phyloP scores from a whole-genome alignment of 371 early-diverging fungal genomes.

The Rhizopus microsporus region DNA sequence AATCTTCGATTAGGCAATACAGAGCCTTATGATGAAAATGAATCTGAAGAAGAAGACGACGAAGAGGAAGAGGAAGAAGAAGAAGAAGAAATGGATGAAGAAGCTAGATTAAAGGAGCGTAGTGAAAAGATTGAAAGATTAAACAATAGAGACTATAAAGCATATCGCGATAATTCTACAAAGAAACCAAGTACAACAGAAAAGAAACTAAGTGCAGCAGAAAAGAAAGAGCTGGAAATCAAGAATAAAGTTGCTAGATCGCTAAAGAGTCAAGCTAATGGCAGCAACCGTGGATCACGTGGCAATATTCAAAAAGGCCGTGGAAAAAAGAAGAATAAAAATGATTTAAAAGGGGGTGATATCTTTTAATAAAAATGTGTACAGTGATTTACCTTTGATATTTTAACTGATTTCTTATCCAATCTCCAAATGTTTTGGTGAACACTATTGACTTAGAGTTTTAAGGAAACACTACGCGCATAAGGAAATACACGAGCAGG shows the following conservation, averaged over 20 bases:
- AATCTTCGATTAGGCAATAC: conserved; percentile 48
- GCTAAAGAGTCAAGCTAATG: conserved; percentile 41
- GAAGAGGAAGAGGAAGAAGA: conserved; percentile 32
- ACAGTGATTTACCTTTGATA: no score
- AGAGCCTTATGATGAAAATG: conserved; percentile 31
- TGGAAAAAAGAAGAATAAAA: conserved; percentile 54
- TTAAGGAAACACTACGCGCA: no score
- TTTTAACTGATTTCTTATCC: no score
- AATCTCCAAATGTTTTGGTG: no score
- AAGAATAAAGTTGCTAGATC: conserved; percentile 60
- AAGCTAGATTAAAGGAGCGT: conserved; percentile 28
- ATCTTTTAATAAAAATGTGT: conserved; percentile 39
- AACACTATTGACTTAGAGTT: no score
- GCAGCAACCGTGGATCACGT: conserved; percentile 38
- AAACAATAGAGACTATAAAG: conserved; percentile 62
- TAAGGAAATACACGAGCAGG: no score
- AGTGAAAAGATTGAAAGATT: conserved; percentile 31
- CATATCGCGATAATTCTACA: conserved; percentile 50
- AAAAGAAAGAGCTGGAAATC: conserved; percentile 51
- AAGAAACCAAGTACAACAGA: conserved; percentile 19
- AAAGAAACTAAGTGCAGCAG: conserved; percentile 26
- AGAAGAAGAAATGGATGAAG: conserved; percentile 33
- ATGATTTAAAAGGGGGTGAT: conserved; percentile 35
- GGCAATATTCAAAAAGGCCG: conserved; percentile 53
- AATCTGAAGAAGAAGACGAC: conserved; percentile 31